Evolutionary conservation across 805 yeast species (phyloP).

Genomic region (Saturnispora zaruensis): DNA sequence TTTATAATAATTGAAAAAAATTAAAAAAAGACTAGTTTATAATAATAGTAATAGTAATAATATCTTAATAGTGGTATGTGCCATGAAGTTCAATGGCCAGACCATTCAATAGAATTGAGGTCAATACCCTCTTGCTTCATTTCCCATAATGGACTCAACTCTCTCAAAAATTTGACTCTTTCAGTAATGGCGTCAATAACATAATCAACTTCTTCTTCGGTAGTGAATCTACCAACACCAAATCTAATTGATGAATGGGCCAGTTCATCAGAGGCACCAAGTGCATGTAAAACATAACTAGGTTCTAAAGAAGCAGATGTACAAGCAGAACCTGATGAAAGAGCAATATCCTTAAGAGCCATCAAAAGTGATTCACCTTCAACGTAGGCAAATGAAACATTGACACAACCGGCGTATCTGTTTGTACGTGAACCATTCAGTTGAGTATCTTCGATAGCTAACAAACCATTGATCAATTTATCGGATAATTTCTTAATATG

Average conservation of each 20-base stretch:
- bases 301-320: conserved; percentile 98
- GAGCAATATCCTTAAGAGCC: conserved; percentile 96
- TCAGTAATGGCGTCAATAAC: conserved; percentile 82
- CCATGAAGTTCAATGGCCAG: conserved; percentile 58
- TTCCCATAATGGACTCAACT: conserved; percentile 95
- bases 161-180: conserved; percentile 85
- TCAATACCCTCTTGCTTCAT: conserved; percentile 99
- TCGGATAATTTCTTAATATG: conserved; percentile 67
- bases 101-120: conserved; percentile 90
- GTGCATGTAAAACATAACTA: conserved; percentile 89
- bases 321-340: conserved; percentile 96
- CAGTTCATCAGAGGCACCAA: conserved; percentile 96
- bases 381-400: conserved; percentile 91
- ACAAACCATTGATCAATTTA: conserved; percentile 62
- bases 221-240: conserved; percentile 95
- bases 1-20: neutral
- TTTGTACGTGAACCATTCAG: conserved; percentile 74
- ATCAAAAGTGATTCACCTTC: conserved; percentile 96
- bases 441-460: conserved; percentile 80
- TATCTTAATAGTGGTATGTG: neutral
- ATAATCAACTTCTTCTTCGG: conserved; percentile 92
- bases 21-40: neutral
- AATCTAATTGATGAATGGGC: conserved; percentile 98
- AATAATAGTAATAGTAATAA: neutral
- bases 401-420: conserved; percentile 90